These are phyloP conservation scores for Huntiella savannae DNA, from an alignment of 2,329 filamentous ascomycete genomes.

Conservation along the genomic window DNA sequence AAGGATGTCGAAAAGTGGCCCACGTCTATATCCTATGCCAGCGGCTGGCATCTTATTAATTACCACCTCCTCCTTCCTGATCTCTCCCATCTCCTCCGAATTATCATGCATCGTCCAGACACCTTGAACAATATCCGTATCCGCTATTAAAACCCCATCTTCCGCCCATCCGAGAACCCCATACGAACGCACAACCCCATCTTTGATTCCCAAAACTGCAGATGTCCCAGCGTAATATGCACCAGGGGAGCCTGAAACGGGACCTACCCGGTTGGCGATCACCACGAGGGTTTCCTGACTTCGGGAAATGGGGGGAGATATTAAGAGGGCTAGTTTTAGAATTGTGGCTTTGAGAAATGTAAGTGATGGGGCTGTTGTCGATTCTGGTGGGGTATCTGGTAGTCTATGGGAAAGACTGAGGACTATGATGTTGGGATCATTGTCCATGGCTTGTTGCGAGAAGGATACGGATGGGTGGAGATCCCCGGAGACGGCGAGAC, in stretches of 20 bases:
- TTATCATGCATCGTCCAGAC: background rate
- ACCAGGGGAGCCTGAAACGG: constrained; percentile 29
- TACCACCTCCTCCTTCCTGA: background rate
- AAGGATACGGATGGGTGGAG: no score
- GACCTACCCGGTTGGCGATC: constrained; percentile 50
- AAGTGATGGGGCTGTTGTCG: no score
- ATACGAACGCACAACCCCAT: constrained; percentile 47
- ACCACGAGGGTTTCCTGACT: constrained; percentile 45
- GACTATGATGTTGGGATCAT: constrained; percentile 40
- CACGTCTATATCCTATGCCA: no score
- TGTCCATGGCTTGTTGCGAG: no score
- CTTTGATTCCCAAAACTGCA: constrained; percentile 45
- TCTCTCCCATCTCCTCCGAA: background rate
- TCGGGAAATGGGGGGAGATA: constrained; percentile 15
- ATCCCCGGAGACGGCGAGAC: no score
- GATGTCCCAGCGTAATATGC: constrained; percentile 56
- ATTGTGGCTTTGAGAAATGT: no score
- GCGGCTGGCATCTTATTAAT: no score
- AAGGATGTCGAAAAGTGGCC: no score
- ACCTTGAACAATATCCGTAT: constrained; percentile 25
- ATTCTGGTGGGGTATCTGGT: constrained; percentile 28
- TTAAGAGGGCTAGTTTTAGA: constrained; percentile 32
- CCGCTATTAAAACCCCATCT: constrained; percentile 47
- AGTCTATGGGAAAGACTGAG: constrained; percentile 57
- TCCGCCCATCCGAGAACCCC: constrained; percentile 50